These are phyloP conservation scores for Globisporangium spiculum DNA, from an alignment of 352 stramenopile species.

Conservation along the genomic window DNA sequence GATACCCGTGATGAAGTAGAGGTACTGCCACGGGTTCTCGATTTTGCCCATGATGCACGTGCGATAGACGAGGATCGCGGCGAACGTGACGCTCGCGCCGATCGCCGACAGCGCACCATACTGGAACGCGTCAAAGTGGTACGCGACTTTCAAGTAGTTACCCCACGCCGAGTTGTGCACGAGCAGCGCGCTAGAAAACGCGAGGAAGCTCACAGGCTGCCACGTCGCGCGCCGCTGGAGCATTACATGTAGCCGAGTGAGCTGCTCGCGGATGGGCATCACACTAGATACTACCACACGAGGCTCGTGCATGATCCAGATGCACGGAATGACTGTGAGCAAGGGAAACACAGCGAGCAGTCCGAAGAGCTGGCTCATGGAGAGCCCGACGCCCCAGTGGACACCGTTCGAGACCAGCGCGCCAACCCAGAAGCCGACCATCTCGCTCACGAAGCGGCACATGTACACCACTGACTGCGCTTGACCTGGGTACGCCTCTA, in stretches of 20 bases:
- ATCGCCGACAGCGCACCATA: conserved; percentile 71
- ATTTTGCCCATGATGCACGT: conserved; percentile 37
- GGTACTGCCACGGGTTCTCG: conserved; percentile 50
- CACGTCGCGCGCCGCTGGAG: conserved; percentile 67
- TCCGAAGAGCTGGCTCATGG: conserved; percentile 62
- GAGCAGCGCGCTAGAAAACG: conserved; percentile 55
- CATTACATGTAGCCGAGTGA: conserved; percentile 52
- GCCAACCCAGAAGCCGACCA: conserved; percentile 70
- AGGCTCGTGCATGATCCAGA: conserved; percentile 61
- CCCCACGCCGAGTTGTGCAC: conserved; percentile 79
- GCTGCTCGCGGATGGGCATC: conserved; percentile 32
- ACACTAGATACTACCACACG: conserved; percentile 14
- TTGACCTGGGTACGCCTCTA: conserved; percentile 36
- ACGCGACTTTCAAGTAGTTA: conserved; percentile 76
- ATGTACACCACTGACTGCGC: conserved; percentile 73
- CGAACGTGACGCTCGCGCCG: conserved; percentile 65
- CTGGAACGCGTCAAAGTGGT: conserved; percentile 70
- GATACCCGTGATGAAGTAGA: conserved; percentile 64
- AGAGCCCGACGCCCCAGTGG: conserved; percentile 52
- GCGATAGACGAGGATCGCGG: conserved; percentile 54
- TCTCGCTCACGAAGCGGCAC: conserved; percentile 76
- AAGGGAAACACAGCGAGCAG: conserved; percentile 58
- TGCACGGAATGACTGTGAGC: conserved; percentile 50
- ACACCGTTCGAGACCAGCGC: conserved; percentile 55
- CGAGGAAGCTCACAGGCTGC: conserved; percentile 72